Percentiles rank a stretch among this genome's conserved stretches.
phyloP scores from a whole-genome alignment of 352 stramenopile genomes.

The Phytophthora colocasiae region DNA sequence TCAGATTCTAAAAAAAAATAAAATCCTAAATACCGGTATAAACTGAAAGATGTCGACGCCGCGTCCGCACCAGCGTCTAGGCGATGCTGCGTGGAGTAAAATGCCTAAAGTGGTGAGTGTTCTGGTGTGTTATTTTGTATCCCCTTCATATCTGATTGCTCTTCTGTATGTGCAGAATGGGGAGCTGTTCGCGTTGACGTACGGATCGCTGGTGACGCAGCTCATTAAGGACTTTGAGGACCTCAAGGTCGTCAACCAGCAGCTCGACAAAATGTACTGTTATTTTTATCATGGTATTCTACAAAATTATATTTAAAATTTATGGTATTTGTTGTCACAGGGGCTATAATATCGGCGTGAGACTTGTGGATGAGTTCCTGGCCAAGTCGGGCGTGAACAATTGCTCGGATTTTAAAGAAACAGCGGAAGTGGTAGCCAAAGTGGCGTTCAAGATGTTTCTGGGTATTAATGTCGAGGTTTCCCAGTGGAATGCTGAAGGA shows the following conservation, averaged over 20 bases:
- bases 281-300: not conserved
- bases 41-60: slow-evolving; percentile 55
- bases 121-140: not conserved
- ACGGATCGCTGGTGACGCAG: slow-evolving; percentile 95
- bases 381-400: slow-evolving; percentile 91
- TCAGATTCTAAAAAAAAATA: too few species aligned
- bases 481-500: slow-evolving; percentile 89
- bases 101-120: slow-evolving; percentile 92
- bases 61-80: slow-evolving; percentile 65
- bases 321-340: slow-evolving; percentile 32
- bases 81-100: slow-evolving; percentile 92
- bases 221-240: slow-evolving; percentile 97
- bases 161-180: slow-evolving; percentile 70
- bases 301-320: slow-evolving; percentile 7
- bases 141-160: not conserved
- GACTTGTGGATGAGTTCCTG: slow-evolving; percentile 98
- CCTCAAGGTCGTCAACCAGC: slow-evolving; percentile 94
- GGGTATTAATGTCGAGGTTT: slow-evolving; percentile 94
- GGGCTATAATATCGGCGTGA: slow-evolving; percentile 97
- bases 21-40: too few species aligned
- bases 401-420: slow-evolving; percentile 94
- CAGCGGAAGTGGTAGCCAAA: slow-evolving; percentile 95
- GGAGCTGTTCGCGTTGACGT: slow-evolving; percentile 98
- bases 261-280: slow-evolving; percentile 94
- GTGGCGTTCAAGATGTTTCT: slow-evolving; percentile 99